Evolutionary conservation across 345 rosid species (phyloP).

Genomic region (Gossypium rotundifolium): DNA sequence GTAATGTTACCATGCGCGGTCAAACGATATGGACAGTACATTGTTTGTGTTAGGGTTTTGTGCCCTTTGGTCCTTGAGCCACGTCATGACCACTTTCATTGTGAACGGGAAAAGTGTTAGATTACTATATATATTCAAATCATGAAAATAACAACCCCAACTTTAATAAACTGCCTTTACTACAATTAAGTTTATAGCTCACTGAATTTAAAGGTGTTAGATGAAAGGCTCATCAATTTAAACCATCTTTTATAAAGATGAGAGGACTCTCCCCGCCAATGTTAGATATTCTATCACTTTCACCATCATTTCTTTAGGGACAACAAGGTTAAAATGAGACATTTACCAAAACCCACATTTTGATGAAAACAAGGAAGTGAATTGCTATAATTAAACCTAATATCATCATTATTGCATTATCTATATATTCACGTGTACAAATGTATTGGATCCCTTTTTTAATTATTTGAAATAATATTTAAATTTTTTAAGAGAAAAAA

Average conservation of each 20-base stretch:
- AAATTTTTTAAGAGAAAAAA: too few relatives aligned
- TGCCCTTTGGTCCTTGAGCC: not conserved
- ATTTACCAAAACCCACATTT: not conserved
- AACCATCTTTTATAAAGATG: not conserved
- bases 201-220: too few relatives aligned
- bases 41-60: constrained; percentile 5
- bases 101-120: not conserved
- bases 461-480: too few relatives aligned
- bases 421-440: too few relatives aligned
- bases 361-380: not conserved
- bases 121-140: not conserved
- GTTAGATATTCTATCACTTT: not conserved
- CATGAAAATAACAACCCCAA: too few relatives aligned
- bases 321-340: not conserved
- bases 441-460: too few relatives aligned
- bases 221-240: too few relatives aligned
- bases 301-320: not conserved
- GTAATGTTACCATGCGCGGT: constrained; percentile 7
- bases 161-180: too few relatives aligned
- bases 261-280: not conserved
- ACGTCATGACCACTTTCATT: not conserved
- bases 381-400: too few relatives aligned
- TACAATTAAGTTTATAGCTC: too few relatives aligned
- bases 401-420: too few relatives aligned
- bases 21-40: constrained; percentile 9